phyloP scores from a whole-genome alignment of 441 rosid species.

The Brassica balearica region DNA sequence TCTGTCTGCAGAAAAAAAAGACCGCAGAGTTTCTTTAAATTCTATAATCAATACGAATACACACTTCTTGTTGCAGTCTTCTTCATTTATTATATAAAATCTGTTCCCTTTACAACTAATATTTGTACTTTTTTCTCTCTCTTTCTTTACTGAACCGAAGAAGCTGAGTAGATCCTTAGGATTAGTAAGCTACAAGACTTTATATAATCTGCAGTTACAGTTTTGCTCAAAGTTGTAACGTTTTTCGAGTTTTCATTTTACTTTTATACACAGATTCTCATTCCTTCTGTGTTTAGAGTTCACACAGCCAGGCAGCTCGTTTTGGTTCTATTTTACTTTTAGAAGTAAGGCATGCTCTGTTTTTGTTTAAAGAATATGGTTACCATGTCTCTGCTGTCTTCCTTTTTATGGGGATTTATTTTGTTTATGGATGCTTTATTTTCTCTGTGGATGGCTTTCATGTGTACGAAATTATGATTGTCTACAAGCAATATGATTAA shows the following conservation, averaged over 20 bases:
- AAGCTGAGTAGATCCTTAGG: slow-evolving; percentile 33
- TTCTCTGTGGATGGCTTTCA: slow-evolving; percentile 20
- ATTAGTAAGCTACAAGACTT: slow-evolving; percentile 36
- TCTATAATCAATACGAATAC: slow-evolving; percentile 39
- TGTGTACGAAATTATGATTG: slow-evolving; percentile 38
- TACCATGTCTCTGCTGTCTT: slow-evolving; percentile 24
- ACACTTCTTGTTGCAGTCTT: slow-evolving; percentile 40
- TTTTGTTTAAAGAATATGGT: slow-evolving; percentile 25
- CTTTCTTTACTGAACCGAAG: slow-evolving; percentile 38
- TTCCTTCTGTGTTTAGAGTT: slow-evolving; percentile 11
- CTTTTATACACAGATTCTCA: neutral
- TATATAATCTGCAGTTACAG: slow-evolving; percentile 12
- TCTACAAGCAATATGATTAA: slow-evolving; percentile 23
- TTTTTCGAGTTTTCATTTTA: neutral
- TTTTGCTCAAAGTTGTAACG: slow-evolving; percentile 1
- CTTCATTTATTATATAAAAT: slow-evolving; percentile 37
- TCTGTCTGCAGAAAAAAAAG: neutral
- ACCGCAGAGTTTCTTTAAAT: slow-evolving; percentile 42
- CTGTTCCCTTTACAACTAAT: slow-evolving; percentile 38
- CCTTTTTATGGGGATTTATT: neutral
- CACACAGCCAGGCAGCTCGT: slow-evolving; percentile 15
- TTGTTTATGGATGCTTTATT: neutral
- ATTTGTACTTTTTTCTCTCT: slow-evolving; percentile 28
- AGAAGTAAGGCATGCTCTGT: slow-evolving; percentile 23
- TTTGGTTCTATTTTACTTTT: neutral